Evolutionary conservation across 208 protist species (phyloP), one percentile per base, ranked within the genome.

Genomic region (Eutreptiella sp.): DNA sequence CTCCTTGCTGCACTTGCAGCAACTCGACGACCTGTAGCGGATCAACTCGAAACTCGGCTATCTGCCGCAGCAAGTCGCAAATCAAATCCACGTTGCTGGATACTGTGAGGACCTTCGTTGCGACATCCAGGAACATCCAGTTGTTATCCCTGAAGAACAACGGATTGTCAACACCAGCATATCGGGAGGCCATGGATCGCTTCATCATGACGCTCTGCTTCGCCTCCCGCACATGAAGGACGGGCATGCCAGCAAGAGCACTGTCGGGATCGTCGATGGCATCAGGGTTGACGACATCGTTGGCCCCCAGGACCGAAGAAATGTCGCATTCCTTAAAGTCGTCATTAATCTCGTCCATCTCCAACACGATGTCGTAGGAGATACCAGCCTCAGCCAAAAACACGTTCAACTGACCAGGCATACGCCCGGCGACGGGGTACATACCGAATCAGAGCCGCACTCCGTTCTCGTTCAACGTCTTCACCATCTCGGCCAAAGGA

Each of bases 361-460:
- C 87, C 27, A 75, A 43, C 2, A 96, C 87, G n/a, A 94, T 85
- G 41, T 95, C 88, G 53, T 96, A 96, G 4, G 88, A 87, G 16
- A 95, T 74, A 42, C 76, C 72, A 1, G 85, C 85, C 68, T 94
- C 87, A 27, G 77, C 76, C 1, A 95, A 68, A 1, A 95, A 54
- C 32, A 95, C 87, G 63, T 95, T 95, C n/a, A 95, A 68, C 43
- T 95, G 90, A 14, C 90, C 87, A 11, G 79, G 84, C 76, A 86
- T 79, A 47, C 85, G 54, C n/a, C 87, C 88, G 19, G 89, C 88
- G 1, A 95, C 89, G 11, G 88, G 85, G 31, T 94, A 89, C 50
- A 94, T 89, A 34, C 47, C 77, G 41, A 94, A 94, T 2, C 48
- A 43, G 19, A 79, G 67, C 4, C 63, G 72, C 38, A 68, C 74